Conservation (phyloP, 2,329 filamentous ascomycete species). For the Aspergillus pseudoviridinutans region DNA sequence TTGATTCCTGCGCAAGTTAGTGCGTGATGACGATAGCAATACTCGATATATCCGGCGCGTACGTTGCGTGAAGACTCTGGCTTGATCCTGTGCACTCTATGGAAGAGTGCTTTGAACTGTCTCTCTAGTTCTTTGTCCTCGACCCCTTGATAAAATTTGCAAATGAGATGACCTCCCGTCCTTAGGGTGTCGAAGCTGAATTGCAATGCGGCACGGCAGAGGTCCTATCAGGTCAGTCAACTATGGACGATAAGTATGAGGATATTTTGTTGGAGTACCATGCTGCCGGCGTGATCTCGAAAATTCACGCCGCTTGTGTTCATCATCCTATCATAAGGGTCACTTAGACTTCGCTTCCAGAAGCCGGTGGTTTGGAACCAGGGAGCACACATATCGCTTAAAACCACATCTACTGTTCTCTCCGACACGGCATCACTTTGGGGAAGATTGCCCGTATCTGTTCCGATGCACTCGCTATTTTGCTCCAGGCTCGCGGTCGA, state of each 20-base stretch:
- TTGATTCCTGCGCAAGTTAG: conserved; percentile 61
- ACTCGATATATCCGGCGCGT: conserved; percentile 15
- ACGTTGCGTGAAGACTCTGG: conserved; percentile 86
- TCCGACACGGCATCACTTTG: conserved; percentile 36
- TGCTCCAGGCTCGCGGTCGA: background rate
- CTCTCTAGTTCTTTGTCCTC: conserved; percentile 79
- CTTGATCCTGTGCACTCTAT: conserved; percentile 79
- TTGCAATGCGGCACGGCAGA: conserved; percentile 77
- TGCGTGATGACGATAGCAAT: conserved; percentile 2
- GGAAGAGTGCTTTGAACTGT: conserved; percentile 71
- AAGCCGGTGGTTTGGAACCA: conserved; percentile 78
- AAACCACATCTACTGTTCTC: conserved; percentile 78
- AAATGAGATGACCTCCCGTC: conserved; percentile 83
- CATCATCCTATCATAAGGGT: conserved; percentile 98
- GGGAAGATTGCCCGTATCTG: conserved; percentile 8
- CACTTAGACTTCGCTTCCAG: conserved; percentile 85
- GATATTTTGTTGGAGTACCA: conserved; percentile 58
- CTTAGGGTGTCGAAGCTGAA: conserved; percentile 84
- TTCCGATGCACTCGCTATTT: background rate
- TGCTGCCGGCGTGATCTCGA: conserved; percentile 86
- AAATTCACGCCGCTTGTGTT: conserved; percentile 89
- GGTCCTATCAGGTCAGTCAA: conserved; percentile 57
- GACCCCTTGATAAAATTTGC: conserved; percentile 92
- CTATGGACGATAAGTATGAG: background rate
- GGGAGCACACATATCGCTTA: conserved; percentile 99